Evolutionary conservation across 352 stramenopile genomes (phyloP).

Genomic region (Globisporangium radiosum): DNA sequence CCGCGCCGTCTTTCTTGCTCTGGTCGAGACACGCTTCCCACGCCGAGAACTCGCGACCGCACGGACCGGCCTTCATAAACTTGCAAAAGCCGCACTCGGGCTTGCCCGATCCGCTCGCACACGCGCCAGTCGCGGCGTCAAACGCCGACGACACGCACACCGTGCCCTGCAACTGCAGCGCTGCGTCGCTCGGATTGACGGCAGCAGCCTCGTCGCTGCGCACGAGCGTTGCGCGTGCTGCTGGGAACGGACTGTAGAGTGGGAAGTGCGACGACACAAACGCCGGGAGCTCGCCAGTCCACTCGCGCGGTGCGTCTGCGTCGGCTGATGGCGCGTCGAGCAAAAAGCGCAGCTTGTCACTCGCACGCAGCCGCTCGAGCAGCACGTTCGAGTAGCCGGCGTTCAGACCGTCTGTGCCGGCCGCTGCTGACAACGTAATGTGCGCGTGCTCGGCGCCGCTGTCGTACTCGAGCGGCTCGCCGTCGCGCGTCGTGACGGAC

Average conservation of each 20-base stretch:
- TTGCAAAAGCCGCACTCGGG: slow-evolving; percentile 87
- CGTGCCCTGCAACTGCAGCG: slow-evolving; percentile 42
- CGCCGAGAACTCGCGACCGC: slow-evolving; percentile 65
- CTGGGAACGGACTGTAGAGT: slow-evolving; percentile 77
- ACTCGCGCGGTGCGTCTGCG: slow-evolving; percentile 16
- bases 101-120: slow-evolving; percentile 39
- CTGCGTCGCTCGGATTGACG: slow-evolving; percentile 8
- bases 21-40: slow-evolving; percentile 81
- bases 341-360: slow-evolving; percentile 47
- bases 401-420: slow-evolving; percentile 35
- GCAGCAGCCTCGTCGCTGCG: slow-evolving; percentile 5
- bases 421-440: slow-evolving; percentile 50
- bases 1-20: slow-evolving; percentile 59
- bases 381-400: slow-evolving; percentile 64
- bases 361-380: slow-evolving; percentile 64
- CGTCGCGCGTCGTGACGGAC: slow-evolving; percentile 48
- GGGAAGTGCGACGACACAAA: slow-evolving; percentile 71
- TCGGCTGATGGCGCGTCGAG: slow-evolving; percentile 22
- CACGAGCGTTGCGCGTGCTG: slow-evolving; percentile 32
- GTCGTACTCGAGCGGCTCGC: slow-evolving; percentile 53
- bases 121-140: slow-evolving; percentile 42
- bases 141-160: slow-evolving; percentile 68
- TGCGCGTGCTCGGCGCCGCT: slow-evolving; percentile 39
- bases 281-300: slow-evolving; percentile 52
- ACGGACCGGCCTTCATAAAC: slow-evolving; percentile 88